A percentile compares a stretch with the other conserved stretches of the same genome.
phyloP scores from a whole-genome alignment of 2,329 filamentous ascomycete genomes.

The Ilyonectria mors-panacis region DNA sequence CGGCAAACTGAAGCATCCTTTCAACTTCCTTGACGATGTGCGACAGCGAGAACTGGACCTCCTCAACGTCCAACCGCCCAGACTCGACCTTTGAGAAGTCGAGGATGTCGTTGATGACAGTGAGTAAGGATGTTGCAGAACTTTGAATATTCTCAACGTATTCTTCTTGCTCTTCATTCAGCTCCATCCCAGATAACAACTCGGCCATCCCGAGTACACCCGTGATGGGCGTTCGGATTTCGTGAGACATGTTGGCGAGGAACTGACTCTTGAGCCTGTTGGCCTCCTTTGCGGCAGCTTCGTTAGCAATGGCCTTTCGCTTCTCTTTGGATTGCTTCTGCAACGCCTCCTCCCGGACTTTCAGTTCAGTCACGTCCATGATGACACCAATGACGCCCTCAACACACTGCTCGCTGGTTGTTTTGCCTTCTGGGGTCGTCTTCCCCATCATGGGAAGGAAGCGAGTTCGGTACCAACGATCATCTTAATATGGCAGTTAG shows the following conservation, averaged over 20 bases:
- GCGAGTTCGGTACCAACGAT: conserved; percentile 79
- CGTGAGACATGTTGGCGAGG: conserved; percentile 69
- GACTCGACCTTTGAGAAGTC: conserved; percentile 92
- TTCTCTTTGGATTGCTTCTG: conserved; percentile 78
- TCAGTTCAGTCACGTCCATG: conserved; percentile 83
- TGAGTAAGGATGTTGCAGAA: conserved; percentile 85
- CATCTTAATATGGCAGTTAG: conserved; percentile 55
- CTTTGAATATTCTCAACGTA: conserved; percentile 84
- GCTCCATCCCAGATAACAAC: conserved; percentile 76
- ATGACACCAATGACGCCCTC: conserved; percentile 85
- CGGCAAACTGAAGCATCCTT: conserved; percentile 90
- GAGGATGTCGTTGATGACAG: conserved; percentile 91
- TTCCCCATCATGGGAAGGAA: conserved; percentile 77
- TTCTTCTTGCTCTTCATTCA: conserved; percentile 80
- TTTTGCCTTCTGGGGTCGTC: conserved; percentile 66
- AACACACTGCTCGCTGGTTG: conserved; percentile 64
- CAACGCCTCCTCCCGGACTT: conserved; percentile 74
- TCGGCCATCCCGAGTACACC: conserved; percentile 88
- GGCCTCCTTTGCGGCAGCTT: conserved; percentile 84
- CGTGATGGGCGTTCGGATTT: conserved; percentile 75
- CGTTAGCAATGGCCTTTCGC: conserved; percentile 78
- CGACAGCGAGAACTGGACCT: conserved; percentile 83
- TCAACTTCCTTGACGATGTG: conserved; percentile 84
- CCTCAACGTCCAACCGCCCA: conserved; percentile 82
- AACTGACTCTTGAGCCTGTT: conserved; percentile 86